Base-by-base conservation (phyloP, 148 eudicot species). In the Pharnaceum exiguum region DNA sequence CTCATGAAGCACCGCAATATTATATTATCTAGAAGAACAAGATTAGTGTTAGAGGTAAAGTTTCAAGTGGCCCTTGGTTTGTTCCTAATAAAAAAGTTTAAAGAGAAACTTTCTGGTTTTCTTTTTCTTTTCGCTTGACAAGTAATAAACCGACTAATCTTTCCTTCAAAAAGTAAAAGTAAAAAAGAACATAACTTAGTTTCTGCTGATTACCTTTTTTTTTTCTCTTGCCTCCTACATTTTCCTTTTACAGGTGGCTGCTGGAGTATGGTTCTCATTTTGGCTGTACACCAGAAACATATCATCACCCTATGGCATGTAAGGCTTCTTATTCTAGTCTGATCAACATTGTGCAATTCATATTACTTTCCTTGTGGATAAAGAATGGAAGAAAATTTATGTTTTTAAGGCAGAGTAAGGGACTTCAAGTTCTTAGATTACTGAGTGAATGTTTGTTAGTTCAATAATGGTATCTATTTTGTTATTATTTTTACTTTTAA, bases 241-340 rank as follows among this genome's bases (percentile, higher is more conserved):
- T 31, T 25, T 51, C 23, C 21, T 39, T 49, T 46, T 24, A 12
- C 87, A 91, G 97, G 85, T 75, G 40, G 84, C 86, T 54, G 74
- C 76, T 50, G 96, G 86, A 56, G 65, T 75, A 47, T 72, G 75
- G 68, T 91, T 85, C 77, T 82, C 87, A 45, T 76, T 62, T 69
- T 87, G 94, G 98, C 66, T 82, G 72, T 75, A 71, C 59, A 61
- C 76, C 59, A 62, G 82, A 51, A 67, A 79, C 70, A 63, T 85
- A 43, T 69, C 98, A 50, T 80, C 98, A 54, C 98, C 96, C 18
- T 91, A 91, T 77, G 73, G 73, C 90, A 91, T 91, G 98, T 91
- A 87, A 78, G 79, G 43, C 65, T 79, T 82, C 90, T 91, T 77
- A 66, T 69, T 76, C 82, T 85, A 74, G 68, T 71, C 60, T 79